Evolutionary conservation across 2,329 filamentous ascomycete species (phyloP), one percentile per base, ranked within the genome.

Genomic region (Raffaelea arxii): DNA sequence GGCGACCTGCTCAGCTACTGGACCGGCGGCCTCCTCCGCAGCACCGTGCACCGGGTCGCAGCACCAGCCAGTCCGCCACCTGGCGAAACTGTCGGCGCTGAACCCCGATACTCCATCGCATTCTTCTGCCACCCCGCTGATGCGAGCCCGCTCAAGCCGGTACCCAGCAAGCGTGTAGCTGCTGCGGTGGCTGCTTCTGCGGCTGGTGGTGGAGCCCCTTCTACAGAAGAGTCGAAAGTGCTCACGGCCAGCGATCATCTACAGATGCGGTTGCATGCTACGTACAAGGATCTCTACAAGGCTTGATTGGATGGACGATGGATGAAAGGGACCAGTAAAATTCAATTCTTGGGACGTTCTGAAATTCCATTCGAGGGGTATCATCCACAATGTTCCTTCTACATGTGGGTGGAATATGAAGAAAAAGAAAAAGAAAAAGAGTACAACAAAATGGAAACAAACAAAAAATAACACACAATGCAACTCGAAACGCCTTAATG

Each of bases 21-120:
- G 91, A 97, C 92, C 1, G 84, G 85, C 53, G 89, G 90, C 0
- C 65, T 96, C 41, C 73, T 97, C 52, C 84, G 88, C 56, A 89
- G 83, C 55, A 96, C 91, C 0, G 79, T 96, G 6, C 92, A 97
- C 60, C 73, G 91, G 11, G 92, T 97, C 25, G 80, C 91, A 0
- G 92, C 95, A 53, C 66, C 71, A 0, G 61, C 24, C 65, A 65
- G 1, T 66, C 62, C 25, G 50, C 56, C 22, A 2, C 51, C 60
- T 2, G 72, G 69, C n/a, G 75, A 77, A 59, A 65, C 62, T 4
- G 71, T 65, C 25, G n/a, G n/a, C n/a, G 55, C 59, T 1, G 73
- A 72, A 23, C 68, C 77, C 49, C 65, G 81, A 41, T 84, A 84
- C 57, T 80, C 77, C 10, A 80, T 85, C 52, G 81, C 75, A 6